Evolutionary conservation across 306 rosid genomes (phyloP), one percentile per base, ranked within the genome.

Genomic region (Castanopsis chinensis): DNA sequence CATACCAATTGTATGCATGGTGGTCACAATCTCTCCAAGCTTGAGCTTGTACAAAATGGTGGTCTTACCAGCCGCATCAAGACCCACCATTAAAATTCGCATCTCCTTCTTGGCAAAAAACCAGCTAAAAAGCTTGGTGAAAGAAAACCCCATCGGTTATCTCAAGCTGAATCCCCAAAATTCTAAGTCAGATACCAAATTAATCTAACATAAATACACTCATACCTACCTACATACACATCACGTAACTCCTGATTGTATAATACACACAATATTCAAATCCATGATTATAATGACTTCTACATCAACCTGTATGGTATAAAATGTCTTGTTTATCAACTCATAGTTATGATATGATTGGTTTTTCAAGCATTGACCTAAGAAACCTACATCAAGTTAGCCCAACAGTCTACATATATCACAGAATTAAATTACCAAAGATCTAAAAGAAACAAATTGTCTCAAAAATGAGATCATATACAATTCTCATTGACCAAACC

Each of bases 1-100:
- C 83, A 64, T 87, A 90, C 94, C 94, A 57, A 90, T 90, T 15
- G 94, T 90, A 8, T 92, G 94, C 82, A 90, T 88, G 86, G 94
- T 90, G 15, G 94, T 90, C 33, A 88, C 88, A 54, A 90, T 90
- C 81, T 90, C 94, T 78, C 92, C 94, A 56, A 88, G 73, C 88
- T 88, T 90, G 76, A 90, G 92, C 91, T 90, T 90, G 85, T 90
- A 90, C 87, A 90, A 81, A 18, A 90, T 88, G 76, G 91, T 90
- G 59, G 94, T 90, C 75, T 90, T 90, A 90, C 94, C 92, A 41
- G 92, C 82, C 23, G 89, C 89, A 85, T 85, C 89, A 6, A 85
- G 86, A 82, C 89, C 89, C 5, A 85, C 86, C 86, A 85, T 79
- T 52, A 82, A 86, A 79, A 85, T 82, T 20, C 90, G 83, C 94